A percentile compares a stretch with the other conserved stretches of the same genome.
These are phyloP conservation scores for Aspergillus vadensis DNA, from an alignment of 2,329 filamentous ascomycete genomes.

Conservation along the genomic window DNA sequence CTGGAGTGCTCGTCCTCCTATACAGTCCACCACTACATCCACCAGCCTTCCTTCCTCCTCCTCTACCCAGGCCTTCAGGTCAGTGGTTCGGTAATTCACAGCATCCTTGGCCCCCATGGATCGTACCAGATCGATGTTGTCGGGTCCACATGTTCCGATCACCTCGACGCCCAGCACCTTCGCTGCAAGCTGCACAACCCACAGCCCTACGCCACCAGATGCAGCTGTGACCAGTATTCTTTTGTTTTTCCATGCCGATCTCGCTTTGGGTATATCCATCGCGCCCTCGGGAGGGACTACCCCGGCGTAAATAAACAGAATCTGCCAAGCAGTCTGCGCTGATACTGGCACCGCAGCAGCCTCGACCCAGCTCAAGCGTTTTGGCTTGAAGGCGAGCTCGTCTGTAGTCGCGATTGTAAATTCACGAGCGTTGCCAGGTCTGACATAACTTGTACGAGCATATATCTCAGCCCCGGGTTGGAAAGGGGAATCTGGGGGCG, in stretches of 20 bases:
- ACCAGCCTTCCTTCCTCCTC: constrained; percentile 32
- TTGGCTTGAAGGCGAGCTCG: constrained; percentile 43
- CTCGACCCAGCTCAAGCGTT: constrained; percentile 38
- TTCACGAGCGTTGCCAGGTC: constrained; percentile 42
- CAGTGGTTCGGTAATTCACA: constrained; percentile 41
- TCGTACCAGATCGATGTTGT: constrained; percentile 44
- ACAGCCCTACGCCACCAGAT: constrained; percentile 49
- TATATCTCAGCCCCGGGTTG: constrained; percentile 43
- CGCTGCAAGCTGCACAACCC: constrained; percentile 41
- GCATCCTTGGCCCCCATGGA: constrained; percentile 45
- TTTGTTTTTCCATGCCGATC: constrained; percentile 32
- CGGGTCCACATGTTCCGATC: constrained; percentile 42
- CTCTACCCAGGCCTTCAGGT: constrained; percentile 34
- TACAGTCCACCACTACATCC: constrained; percentile 50
- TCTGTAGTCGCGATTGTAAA: constrained; percentile 37
- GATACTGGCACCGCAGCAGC: constrained; percentile 45
- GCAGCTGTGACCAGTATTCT: constrained; percentile 50
- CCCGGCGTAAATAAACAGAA: constrained; percentile 44
- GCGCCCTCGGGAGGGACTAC: constrained; percentile 6
- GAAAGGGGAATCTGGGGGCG: constrained; percentile 41
- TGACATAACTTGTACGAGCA: constrained; percentile 37
- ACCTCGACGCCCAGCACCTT: constrained; percentile 36
- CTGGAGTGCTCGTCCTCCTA: constrained; percentile 45
- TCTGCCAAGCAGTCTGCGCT: constrained; percentile 49
- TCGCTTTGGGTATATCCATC: constrained; percentile 3